Base-by-base conservation (phyloP, 306 rosid species). In the Dalbergia cochinchinensis region DNA sequence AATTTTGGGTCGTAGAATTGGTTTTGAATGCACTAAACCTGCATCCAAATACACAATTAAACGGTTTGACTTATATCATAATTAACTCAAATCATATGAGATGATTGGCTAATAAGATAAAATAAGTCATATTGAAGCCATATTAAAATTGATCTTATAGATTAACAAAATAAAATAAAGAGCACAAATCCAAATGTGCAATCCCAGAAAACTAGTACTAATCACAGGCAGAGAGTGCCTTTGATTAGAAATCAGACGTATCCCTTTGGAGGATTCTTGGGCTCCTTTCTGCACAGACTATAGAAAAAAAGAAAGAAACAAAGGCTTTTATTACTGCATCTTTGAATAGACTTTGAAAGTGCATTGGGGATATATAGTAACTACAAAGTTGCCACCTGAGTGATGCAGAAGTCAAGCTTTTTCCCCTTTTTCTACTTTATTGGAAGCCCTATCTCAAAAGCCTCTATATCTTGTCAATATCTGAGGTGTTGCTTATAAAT, bases 261-360 rank as follows among this genome's bases (percentile, higher is more conserved):
- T 69, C 71, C 35, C 14, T 61, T 7, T 13, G 71, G 20, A 65
- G 73, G 63, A 54, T 48, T 78, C 66, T 77, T 57, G 51, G 86
- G 83, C 57, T 72, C 50, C 71, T 45, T 20, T 65, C 5, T 65
- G 18, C 65, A n/a, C 12, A 72, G 53, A 78, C 65, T 47, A 67
- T 65, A 48, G 16, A 58, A 37, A 37, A 35, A 37, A 4, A 37
- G 41, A 37, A 37, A 83, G 7, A 83, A 73, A 66, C 67, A 82
- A 50, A 82, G 59, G 41, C 61, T 12, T 72, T 53, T 72, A 34
- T 58, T 59, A 72, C 55, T 70, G 59, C 59, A 65, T 55, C 59
- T 66, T 78, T 78, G 75, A 83, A 73, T 58, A 60, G 67, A 66
- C 78, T 13, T 67, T 73, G 37, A 68, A 74, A 60, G 57, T 73